Evolutionary conservation across 2,329 filamentous ascomycete species (phyloP), one percentile per base, ranked within the genome.

Genomic region (Arthrobotrys musiformis): DNA sequence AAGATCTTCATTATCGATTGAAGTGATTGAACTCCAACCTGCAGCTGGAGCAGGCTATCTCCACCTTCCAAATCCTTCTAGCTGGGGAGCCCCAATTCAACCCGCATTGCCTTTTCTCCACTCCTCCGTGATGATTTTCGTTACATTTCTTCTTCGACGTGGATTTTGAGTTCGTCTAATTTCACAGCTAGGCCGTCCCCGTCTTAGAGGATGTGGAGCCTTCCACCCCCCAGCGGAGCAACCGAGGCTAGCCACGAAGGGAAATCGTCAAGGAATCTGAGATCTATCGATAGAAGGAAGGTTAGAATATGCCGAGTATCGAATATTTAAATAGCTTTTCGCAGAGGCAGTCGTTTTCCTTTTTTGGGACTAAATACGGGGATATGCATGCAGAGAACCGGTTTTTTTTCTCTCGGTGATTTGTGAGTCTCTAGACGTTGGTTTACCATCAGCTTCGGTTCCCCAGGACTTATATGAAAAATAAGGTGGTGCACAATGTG

Each of bases 21-120:
- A 30, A 8, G 15, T 30, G 26, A 4, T 17, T 28, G 48, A 13
- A 28, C 3, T 26, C 24, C 9, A 52, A 26, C 3, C 30, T 15
- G 9, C 28, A 22, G 9, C n/a, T n/a, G n/a, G n/a, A n/a, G n/a
- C 13, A 19, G 11, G 15, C 4, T 56, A 37, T 37, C 3, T 4
- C 30, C 19, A 58, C 54, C 54, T 58, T 40, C 54, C 54, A 26
- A 24, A 58, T 58, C 4, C 11, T 24, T n/a, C n/a, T n/a, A n/a
- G n/a, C n/a, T n/a, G n/a, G n/a, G n/a, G n/a, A n/a, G n/a, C 19
- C 17, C 22, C 48, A 7, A 48, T 56, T 28, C 4, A 22, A 19
- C 15, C 17, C 17, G 17, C 17, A 11, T 1, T 22, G 30, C 17
- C 22, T 35, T 56, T 4, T 13, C 30, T n/a, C 30, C 30, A 37